Base-by-base conservation (phyloP, 2,329 filamentous ascomycete species). In the Raffaelea albimanens region DNA sequence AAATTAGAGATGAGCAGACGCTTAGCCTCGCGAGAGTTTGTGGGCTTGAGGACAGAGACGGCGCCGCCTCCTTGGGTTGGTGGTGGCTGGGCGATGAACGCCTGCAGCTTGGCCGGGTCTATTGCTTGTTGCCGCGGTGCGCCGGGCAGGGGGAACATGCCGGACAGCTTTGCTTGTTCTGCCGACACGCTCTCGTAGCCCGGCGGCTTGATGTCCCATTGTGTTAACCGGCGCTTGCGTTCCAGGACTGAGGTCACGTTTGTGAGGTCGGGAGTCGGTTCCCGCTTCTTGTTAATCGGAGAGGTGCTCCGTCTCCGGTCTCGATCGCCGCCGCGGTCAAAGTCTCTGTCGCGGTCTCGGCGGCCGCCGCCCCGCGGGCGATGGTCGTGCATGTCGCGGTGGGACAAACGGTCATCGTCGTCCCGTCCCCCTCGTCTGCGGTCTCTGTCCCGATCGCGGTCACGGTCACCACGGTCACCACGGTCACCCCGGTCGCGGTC, bases 161-260 rank as follows among this genome's bases (percentile, higher is more conserved):
- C 85, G 56, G 94, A 98, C 40, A 98, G 76, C 72, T 99, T 99
- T 44, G 93, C 94, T 66, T 98, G 94, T 67, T 98, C 94, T 20
- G 93, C 89, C 2, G 93, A 96, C 55, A 99, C 91, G 65, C 93
- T 95, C 62, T 98, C 94, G 61, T 99, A 99, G 40, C 93, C 91
- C 16, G 89, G 87, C 5, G 93, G 93, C 70, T 98, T 98, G 66
- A 98, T 96, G 64, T 99, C 94, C 93, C 93, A 99, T 67, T 98
- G 94, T 33, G 90, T 97, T 73, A 98, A 72, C 50, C 93, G 85
- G 57, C 94, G 84, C 73, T 90, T 93, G 58, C 91, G 83, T 60
- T 91, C 83, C 53, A 89, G 71, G 50, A 99, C 75, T 4, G 88
- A 79, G n/a, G 85, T 73, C 50, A 94, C 72, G 59, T 94, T 82